These are phyloP conservation scores for Primulina eburnea DNA, from an alignment of 257 asterid species.

Conservation along the genomic window DNA sequence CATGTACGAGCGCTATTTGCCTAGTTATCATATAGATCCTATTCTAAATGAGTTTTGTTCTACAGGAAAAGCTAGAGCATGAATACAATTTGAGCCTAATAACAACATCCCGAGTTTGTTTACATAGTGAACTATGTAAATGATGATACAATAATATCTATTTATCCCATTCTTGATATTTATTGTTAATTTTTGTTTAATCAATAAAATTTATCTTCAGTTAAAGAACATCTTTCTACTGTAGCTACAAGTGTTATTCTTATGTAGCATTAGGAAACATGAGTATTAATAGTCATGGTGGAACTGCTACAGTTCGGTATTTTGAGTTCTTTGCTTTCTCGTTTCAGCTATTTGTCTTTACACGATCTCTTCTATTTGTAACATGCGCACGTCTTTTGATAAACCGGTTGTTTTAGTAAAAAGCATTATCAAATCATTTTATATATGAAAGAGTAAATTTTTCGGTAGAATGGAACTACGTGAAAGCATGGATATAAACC, in stretches of 20 bases:
- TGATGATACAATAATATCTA: conserved; percentile 79
- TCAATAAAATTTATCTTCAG: neutral
- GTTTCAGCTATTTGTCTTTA: neutral
- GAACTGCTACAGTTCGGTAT: conserved; percentile 7
- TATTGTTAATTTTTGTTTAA: conserved; percentile 16
- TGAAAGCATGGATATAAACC: neutral
- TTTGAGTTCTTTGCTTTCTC: neutral
- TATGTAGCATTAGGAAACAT: conserved; percentile 10
- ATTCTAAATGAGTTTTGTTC: conserved; percentile 28
- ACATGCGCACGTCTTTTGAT: conserved; percentile 4
- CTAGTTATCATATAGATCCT: conserved; percentile 15
- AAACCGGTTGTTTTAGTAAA: conserved; percentile 5
- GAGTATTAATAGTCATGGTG: neutral
- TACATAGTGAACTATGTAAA: conserved; percentile 69
- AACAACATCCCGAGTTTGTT: conserved; percentile 97
- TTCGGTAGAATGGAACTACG: neutral
- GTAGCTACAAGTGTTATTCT: conserved; percentile 11
- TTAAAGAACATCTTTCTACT: conserved; percentile 1
- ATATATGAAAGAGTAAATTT: neutral
- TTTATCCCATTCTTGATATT: conserved; percentile 35
- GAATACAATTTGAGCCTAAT: conserved; percentile 89
- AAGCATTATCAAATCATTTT: neutral
- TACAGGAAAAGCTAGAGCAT: conserved; percentile 97
- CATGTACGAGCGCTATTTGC: conserved; percentile 24
- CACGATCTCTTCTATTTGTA: conserved; percentile 15